phyloP scores from a whole-genome alignment of 2,329 filamentous ascomycete species.

The Onygenales sp. region DNA sequence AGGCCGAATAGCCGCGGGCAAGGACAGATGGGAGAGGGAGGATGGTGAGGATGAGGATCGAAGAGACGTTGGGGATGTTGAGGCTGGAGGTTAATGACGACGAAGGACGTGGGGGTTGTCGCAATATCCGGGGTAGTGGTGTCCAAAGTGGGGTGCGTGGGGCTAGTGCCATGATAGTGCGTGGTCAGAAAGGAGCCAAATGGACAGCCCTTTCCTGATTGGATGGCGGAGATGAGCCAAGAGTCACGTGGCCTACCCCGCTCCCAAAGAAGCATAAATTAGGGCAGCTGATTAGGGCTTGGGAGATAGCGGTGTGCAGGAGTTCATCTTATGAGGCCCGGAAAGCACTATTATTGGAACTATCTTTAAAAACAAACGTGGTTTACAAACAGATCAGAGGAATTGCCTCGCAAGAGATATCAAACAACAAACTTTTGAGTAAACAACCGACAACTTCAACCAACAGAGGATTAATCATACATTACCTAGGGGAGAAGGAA shows the following conservation, averaged over 20 bases:
- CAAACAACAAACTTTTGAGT: not conserved
- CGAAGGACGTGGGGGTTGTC: not conserved
- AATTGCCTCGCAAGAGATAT: not conserved
- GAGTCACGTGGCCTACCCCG: not conserved
- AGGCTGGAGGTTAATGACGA: not conserved
- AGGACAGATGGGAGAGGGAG: constrained; percentile 4
- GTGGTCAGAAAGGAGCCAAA: not conserved
- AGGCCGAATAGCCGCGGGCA: constrained; percentile 1
- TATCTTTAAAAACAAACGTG: not conserved
- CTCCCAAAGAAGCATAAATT: not conserved
- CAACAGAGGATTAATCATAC: not conserved
- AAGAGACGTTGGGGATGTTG: not conserved
- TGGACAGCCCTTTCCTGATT: no score
- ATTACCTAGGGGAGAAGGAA: not conserved
- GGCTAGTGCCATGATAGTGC: not conserved
- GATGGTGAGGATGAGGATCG: constrained; percentile 4
- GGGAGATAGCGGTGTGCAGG: not conserved
- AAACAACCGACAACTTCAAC: not conserved
- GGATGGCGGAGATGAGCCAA: no score
- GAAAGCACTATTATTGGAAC: not conserved
- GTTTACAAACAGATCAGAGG: not conserved
- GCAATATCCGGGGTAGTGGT: not conserved
- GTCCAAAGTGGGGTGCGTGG: not conserved
- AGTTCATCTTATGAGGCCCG: not conserved
- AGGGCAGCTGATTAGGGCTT: not conserved